A percentile compares a stretch with the other conserved stretches of the same genome.
Evolutionary conservation across 140 eudicot genomes (phyloP).

Genomic region (Ambrosia hybrid): DNA sequence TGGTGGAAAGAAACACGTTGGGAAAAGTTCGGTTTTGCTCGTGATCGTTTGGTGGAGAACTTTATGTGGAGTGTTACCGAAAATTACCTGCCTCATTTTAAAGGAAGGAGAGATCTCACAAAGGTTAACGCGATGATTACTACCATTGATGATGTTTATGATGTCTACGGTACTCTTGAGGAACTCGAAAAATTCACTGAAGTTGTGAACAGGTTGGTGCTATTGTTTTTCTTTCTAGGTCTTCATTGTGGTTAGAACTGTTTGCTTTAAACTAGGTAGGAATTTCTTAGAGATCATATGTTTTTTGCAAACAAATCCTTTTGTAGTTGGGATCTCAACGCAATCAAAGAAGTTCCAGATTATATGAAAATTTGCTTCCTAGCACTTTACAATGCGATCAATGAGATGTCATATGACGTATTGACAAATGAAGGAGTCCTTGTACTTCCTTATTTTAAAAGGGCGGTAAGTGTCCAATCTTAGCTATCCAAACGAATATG

Average conservation of each 20-base stretch:
- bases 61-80: background rate
- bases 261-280: background rate
- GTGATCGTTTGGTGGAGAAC: too few relatives aligned
- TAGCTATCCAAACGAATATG: too few relatives aligned
- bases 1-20: background rate
- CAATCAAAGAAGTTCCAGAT: background rate
- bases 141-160: background rate
- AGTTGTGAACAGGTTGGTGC: background rate
- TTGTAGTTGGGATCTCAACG: background rate
- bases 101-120: background rate
- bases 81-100: background rate
- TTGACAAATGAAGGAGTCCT: background rate
- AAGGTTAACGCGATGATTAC: slow-evolving; percentile 2
- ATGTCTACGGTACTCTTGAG: background rate
- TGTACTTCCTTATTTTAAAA: background rate
- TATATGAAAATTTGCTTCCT: background rate
- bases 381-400: background rate
- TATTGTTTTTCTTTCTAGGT: background rate
- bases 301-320: background rate
- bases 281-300: background rate
- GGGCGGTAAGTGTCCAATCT: background rate
- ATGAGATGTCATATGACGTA: background rate
- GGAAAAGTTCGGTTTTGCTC: background rate
- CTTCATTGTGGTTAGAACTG: background rate
- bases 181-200: background rate